phyloP scores from a whole-genome alignment of 1,284 basidiomycete species.

The Austroboletus niveus region DNA sequence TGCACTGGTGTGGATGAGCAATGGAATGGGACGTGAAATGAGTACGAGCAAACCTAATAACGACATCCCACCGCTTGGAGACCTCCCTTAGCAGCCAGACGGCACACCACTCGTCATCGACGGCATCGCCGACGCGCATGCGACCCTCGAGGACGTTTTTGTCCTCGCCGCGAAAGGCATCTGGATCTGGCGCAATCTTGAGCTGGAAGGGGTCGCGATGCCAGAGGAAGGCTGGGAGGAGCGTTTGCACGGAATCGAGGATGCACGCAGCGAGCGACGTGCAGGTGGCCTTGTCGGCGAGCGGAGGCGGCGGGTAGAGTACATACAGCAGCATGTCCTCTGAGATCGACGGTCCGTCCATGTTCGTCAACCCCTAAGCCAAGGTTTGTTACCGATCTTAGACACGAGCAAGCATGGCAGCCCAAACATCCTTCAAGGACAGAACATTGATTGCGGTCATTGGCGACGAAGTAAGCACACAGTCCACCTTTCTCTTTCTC shows the following conservation, averaged over 20 bases:
- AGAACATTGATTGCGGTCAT: slow-evolving; percentile 89
- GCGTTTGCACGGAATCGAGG: slow-evolving; percentile 51
- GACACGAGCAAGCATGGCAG: slow-evolving; percentile 33
- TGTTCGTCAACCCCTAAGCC: slow-evolving; percentile 7
- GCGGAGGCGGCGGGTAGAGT: slow-evolving; percentile 56
- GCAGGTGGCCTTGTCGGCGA: slow-evolving; percentile 58
- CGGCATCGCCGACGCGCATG: slow-evolving; percentile 88
- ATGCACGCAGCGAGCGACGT: slow-evolving; percentile 72
- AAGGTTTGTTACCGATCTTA: slow-evolving; percentile 16
- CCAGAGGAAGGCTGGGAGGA: slow-evolving; percentile 78
- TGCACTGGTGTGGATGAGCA: slow-evolving; percentile 43
- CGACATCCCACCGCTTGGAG: slow-evolving; percentile 73
- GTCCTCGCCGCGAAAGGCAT: slow-evolving; percentile 34
- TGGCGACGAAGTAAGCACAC: slow-evolving; percentile 81
- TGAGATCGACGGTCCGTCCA: slow-evolving; percentile 66
- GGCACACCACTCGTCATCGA: slow-evolving; percentile 95
- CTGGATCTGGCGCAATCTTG: slow-evolving; percentile 55
- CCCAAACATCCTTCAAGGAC: slow-evolving; percentile 69
- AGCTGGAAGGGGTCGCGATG: slow-evolving; percentile 87
- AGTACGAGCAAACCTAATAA: slow-evolving; percentile 54
- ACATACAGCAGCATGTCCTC: slow-evolving; percentile 82
- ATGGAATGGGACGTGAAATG: slow-evolving; percentile 3
- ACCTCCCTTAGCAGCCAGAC: slow-evolving; percentile 86
- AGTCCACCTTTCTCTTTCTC: not conserved
- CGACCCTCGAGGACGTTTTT: slow-evolving; percentile 65